Conservation (phyloP, 768 basidiomycete species). For the Boletus speciosus region DNA sequence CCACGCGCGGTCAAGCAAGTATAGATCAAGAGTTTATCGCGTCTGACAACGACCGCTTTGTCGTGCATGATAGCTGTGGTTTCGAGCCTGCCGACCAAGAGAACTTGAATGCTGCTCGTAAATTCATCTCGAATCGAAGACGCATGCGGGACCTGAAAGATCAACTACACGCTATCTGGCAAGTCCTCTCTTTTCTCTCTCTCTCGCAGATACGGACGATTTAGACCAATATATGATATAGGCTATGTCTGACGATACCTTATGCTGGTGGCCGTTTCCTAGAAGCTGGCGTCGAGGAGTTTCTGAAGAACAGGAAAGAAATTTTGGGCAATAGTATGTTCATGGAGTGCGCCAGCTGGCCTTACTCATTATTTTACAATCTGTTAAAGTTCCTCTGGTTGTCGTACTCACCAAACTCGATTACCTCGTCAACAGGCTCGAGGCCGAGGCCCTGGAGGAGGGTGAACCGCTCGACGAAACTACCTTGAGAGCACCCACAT, state of each 20-base stretch:
- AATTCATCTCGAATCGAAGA: not conserved
- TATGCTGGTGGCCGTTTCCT: not conserved
- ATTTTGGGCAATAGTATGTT: conserved; percentile 9
- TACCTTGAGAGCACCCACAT: not conserved
- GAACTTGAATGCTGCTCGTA: not conserved
- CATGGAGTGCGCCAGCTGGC: too few relatives aligned
- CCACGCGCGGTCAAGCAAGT: not conserved
- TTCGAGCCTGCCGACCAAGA: conserved; percentile 2
- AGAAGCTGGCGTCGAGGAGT: conserved; percentile 1
- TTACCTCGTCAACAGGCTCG: not conserved
- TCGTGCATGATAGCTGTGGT: conserved; percentile 4
- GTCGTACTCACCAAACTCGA: conserved; percentile 10
- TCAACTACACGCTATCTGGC: conserved; percentile 7
- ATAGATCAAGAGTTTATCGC: not conserved
- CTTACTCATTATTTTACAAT: not conserved
- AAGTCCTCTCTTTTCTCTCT: not conserved
- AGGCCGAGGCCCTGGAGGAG: not conserved
- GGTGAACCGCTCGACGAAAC: not conserved
- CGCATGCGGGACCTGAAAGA: not conserved
- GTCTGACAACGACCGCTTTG: not conserved
- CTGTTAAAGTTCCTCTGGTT: conserved; percentile 1
- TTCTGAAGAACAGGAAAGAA: not conserved
- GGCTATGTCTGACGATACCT: conserved; percentile 2
- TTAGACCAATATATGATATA: not conserved
- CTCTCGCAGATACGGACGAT: not conserved